Conservation (phyloP, 2,329 filamentous ascomycete genomes). For the Cordyceps pruinosa region DNA sequence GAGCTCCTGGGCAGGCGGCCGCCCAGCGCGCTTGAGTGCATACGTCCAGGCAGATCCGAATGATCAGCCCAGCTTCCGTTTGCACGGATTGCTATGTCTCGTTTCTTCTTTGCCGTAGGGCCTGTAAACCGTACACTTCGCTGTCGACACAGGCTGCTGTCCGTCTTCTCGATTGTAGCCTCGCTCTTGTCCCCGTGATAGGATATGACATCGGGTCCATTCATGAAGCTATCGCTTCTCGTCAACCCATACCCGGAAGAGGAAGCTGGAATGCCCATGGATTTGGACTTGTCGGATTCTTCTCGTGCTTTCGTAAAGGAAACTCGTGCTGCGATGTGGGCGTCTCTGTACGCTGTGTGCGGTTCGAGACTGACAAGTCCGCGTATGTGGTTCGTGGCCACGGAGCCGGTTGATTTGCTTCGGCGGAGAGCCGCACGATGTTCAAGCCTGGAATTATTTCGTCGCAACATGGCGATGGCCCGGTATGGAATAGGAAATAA, state of each 20-base stretch:
- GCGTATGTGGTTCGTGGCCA: conserved; percentile 32
- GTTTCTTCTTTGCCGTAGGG: conserved; percentile 23
- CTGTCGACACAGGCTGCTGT: conserved; percentile 32
- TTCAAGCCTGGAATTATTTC: conserved; percentile 39
- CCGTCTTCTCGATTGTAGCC: conserved; percentile 14
- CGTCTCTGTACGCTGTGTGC: conserved; percentile 47
- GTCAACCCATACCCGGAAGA: conserved; percentile 1
- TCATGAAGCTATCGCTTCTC: conserved; percentile 18
- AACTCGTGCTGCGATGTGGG: conserved; percentile 53
- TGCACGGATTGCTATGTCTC: conserved; percentile 24
- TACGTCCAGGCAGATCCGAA: background rate
- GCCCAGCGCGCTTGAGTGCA: background rate
- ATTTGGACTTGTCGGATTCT: background rate
- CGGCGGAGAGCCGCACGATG: conserved; percentile 37
- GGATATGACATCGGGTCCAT: conserved; percentile 14
- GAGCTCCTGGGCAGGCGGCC: conserved; percentile 1
- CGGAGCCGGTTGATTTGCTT: conserved; percentile 48
- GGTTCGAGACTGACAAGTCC: conserved; percentile 43
- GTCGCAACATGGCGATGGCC: conserved; percentile 38
- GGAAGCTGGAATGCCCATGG: background rate
- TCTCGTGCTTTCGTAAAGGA: conserved; percentile 48
- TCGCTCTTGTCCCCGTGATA: conserved; percentile 15
- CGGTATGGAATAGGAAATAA: background rate
- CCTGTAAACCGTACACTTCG: conserved; percentile 52
- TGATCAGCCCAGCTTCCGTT: conserved; percentile 13